These are phyloP conservation scores for Aphanoascus verrucosus DNA, from an alignment of 2,329 filamentous ascomycete genomes.

Conservation along the genomic window DNA sequence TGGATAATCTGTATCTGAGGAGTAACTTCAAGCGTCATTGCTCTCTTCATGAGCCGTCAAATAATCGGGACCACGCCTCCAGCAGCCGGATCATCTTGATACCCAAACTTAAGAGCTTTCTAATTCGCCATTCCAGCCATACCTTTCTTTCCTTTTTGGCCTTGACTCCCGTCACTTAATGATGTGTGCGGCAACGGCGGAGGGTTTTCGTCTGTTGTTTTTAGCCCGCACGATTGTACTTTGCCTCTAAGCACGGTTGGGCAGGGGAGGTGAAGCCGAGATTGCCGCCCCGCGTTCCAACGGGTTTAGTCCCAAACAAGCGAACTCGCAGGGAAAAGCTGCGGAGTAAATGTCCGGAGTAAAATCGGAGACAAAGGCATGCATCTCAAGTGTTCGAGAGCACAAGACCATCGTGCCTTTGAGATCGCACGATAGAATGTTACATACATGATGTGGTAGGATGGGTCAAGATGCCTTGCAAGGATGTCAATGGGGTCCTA, in stretches of 20 bases:
- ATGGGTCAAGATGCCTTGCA: constrained; percentile 45
- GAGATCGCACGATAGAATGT: constrained; percentile 59
- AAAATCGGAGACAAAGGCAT: constrained; percentile 47
- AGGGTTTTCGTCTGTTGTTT: too few relatives aligned
- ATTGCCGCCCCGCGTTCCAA: too few relatives aligned
- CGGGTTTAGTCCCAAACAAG: constrained; percentile 39
- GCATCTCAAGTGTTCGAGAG: constrained; percentile 59
- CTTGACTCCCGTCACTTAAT: constrained; percentile 57
- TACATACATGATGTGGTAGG: constrained; percentile 58
- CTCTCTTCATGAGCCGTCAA: constrained; percentile 58
- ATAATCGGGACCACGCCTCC: too few relatives aligned
- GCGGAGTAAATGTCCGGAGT: constrained; percentile 54
- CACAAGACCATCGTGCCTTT: constrained; percentile 59
- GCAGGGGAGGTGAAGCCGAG: too few relatives aligned
- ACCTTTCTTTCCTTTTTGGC: constrained; percentile 86
- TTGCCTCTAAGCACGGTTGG: too few relatives aligned
- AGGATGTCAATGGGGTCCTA: neutral
- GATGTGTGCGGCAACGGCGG: too few relatives aligned
- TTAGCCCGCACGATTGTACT: too few relatives aligned
- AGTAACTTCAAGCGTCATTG: constrained; percentile 21
- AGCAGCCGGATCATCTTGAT: too few relatives aligned
- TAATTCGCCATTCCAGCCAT: constrained; percentile 74
- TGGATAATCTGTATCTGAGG: too few relatives aligned
- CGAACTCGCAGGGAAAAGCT: constrained; percentile 50
- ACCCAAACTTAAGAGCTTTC: constrained; percentile 60